phyloP scores from a whole-genome alignment of 2,329 filamentous ascomycete genomes.

The Akanthomyces dipterigenus region DNA sequence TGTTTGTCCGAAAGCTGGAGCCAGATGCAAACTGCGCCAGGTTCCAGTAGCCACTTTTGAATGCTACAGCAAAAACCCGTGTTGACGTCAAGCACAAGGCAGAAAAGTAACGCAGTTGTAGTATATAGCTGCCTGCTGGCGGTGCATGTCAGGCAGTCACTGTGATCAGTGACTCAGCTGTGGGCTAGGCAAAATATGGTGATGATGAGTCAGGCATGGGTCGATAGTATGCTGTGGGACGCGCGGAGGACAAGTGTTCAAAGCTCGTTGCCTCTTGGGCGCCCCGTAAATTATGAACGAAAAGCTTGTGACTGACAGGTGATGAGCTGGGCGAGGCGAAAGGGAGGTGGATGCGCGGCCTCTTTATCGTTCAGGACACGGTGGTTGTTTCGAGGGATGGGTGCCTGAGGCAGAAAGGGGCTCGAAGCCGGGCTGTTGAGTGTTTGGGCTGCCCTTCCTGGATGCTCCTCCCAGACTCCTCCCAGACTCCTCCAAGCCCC shows the following conservation, averaged over 20 bases:
- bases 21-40: background rate
- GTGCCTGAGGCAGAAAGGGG: conserved; percentile 25
- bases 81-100: conserved; percentile 16
- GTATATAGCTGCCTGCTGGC: conserved; percentile 1
- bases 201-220: conserved; percentile 18
- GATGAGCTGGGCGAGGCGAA: background rate
- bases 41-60: background rate
- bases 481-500: background rate
- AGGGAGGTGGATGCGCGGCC: conserved; percentile 19
- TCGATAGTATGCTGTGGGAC: conserved; percentile 1
- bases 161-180: conserved; percentile 9
- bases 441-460: background rate
- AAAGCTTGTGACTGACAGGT: background rate
- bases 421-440: background rate
- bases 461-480: background rate
- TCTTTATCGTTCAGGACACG: conserved; percentile 31
- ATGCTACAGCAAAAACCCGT: conserved; percentile 1
- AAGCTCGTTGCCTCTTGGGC: conserved; percentile 14
- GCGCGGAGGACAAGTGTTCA: conserved; percentile 23
- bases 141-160: conserved; percentile 14
- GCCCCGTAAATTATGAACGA: background rate
- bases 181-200: conserved; percentile 6
- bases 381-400: conserved; percentile 15
- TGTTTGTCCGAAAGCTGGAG: background rate
- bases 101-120: conserved; percentile 7